Evolutionary conservation across 2,329 filamentous ascomycete genomes (phyloP), one percentile per base, ranked within the genome.

Genomic region (Ciborinia camelliae): DNA sequence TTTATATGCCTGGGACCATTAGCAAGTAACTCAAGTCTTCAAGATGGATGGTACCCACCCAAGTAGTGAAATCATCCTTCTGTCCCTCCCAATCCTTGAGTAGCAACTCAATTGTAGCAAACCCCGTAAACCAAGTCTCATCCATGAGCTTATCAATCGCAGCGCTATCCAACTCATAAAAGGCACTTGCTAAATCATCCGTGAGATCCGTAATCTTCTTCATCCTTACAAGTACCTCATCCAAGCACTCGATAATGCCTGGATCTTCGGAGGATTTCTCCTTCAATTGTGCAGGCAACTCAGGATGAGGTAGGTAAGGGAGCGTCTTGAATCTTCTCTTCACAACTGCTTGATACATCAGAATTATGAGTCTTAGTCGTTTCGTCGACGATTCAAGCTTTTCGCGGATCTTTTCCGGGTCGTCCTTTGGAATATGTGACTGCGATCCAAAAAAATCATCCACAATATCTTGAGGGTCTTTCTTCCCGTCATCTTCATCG

Each of bases 1-100:
- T 54, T 73, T 74, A 12, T 52, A 47, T 20, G 71, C 71, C 73
- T 74, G 51, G 7, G 48, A 26, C 1, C 48, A 47, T 66, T 64
- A 68, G 66, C 50, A 43, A 66, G 23, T 1, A 30, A 35, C 55
- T 6, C 6, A 58, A 32, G 14, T 30, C 20, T 10, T 15, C 41
- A 43, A 62, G 0, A 14, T 15, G 14, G 39, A 35, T 20, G 26
- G 8, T 14, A 66, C 73, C 62, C 59, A 76, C 86, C 92, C 92
- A 96, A 20, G 84, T 80, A 0, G 87, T 89, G 73, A 96, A 96
- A 71, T 89, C 90, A 72, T 97, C 92, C 23, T 84, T 81, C 54
- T 82, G 77, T 0, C 83, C 87, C 3, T 83, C 77, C 90, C 90
- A 93, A 26, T 81, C 80, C 65, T 80, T 78, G 58, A 79, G 78